Evolutionary conservation across 805 yeast genomes (phyloP).

Genomic region (Diddensiella caesifluorescens): DNA sequence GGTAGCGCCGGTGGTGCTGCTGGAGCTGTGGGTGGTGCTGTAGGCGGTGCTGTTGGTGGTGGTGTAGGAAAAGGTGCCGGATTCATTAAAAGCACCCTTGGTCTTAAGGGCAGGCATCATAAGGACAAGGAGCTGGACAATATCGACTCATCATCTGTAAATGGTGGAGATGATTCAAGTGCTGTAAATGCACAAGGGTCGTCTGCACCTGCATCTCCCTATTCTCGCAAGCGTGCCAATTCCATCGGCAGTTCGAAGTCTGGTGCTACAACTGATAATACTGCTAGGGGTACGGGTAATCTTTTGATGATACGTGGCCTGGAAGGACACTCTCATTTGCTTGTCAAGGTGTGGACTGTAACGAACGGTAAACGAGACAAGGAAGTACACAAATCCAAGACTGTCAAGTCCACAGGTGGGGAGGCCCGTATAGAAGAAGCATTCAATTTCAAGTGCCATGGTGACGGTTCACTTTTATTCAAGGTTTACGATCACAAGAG

Average conservation of each 20-base stretch:
- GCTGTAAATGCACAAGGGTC: too few relatives aligned
- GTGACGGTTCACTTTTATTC: slow-evolving; percentile 56
- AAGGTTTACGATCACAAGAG: slow-evolving; percentile 62
- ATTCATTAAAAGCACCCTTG: slow-evolving; percentile 36
- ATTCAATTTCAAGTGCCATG: slow-evolving; percentile 58
- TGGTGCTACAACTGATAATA: slow-evolving; percentile 15
- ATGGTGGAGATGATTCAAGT: slow-evolving; percentile 29
- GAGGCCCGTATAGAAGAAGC: slow-evolving; percentile 45
- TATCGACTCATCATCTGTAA: slow-evolving; percentile 36
- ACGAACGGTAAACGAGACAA: slow-evolving; percentile 38
- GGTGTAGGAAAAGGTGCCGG: slow-evolving; percentile 34
- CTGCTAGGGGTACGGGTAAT: slow-evolving; percentile 18
- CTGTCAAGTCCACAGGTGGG: slow-evolving; percentile 47
- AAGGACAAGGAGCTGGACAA: slow-evolving; percentile 30
- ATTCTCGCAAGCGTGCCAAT: slow-evolving; percentile 17
- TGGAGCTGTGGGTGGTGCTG: slow-evolving; percentile 39
- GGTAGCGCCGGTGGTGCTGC: slow-evolving; percentile 39
- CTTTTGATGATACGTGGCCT: slow-evolving; percentile 23
- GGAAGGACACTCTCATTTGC: slow-evolving; percentile 29
- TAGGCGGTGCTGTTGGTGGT: slow-evolving; percentile 35
- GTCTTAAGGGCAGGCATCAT: slow-evolving; percentile 25
- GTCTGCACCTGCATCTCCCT: slow-evolving; percentile 11
- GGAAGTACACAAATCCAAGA: slow-evolving; percentile 61
- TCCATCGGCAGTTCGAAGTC: slow-evolving; percentile 17
- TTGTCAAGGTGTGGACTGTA: slow-evolving; percentile 43